Evolutionary conservation across 768 basidiomycete genomes (phyloP), one percentile per base, ranked within the genome.

Genomic region (Tulasnella sp.): DNA sequence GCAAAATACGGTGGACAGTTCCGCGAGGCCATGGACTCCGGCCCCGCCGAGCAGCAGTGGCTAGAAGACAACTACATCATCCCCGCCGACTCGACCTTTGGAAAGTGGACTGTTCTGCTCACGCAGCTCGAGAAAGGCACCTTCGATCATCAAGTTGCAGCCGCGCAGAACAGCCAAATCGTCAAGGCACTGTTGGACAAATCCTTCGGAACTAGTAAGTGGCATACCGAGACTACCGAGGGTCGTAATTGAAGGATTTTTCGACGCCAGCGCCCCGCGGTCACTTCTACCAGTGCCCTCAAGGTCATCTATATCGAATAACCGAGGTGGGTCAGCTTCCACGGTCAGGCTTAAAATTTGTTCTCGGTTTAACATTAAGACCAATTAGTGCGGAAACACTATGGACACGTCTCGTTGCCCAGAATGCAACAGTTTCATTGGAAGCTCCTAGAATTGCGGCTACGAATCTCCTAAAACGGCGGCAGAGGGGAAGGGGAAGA

Each of bases 161-260:
- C 89, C 71, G 85, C 91, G 5, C 92, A 92, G 81, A 86, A 87
- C 40, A 87, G 87, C 80, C 83, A 84, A 16, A 86, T 92, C 39
- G 87, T 92, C 48, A 86, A 86, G 71, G 89, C 88, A 0, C 82
- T 91, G 21, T 76, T 62, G 56, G 48, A 21, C 9, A 36, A n/a
- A 12, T 52, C 1, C 27, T 42, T 48, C 24, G 44, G 27, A 68
- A 68, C 24, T 3, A 68, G 40, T 75, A n/a, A n/a, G 48, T 73
- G 7, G 40, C 7, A 6, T 48, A 14, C 42, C 16, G 42, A 44
- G 14, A 44, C 1, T 16, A 12, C 42, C 42, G 2, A 44, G 10
- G 14, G 14, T 12, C 42, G 16, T 14, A 44, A 8, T 16, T 44
- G 10, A 44, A 44, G 6, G 6, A 44, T 44, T 44, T 16, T 12